Conservation (phyloP, 805 yeast genomes). For the Sporopachydermia lactativora region DNA sequence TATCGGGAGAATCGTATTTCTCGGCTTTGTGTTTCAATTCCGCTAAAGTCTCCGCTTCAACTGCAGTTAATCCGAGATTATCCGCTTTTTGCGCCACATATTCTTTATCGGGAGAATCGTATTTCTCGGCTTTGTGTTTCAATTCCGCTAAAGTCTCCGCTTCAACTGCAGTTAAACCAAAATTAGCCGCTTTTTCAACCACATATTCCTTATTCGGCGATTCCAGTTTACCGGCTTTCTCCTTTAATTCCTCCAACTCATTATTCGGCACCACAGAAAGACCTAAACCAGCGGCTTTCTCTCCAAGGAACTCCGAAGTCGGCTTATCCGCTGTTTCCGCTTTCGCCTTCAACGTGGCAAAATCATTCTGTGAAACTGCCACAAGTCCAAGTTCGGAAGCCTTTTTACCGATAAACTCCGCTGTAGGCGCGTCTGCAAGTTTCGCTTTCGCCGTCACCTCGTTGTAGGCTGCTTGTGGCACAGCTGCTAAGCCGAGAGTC, state of each 20-base stretch:
- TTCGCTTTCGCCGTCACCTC: constrained; percentile 8
- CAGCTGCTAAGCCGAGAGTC: not conserved
- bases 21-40: constrained; percentile 11
- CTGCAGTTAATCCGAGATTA: constrained; percentile 20
- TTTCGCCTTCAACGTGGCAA: constrained; percentile 16
- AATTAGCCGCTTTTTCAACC: constrained; percentile 15
- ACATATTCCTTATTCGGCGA: constrained; percentile 22
- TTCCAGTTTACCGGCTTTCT: constrained; percentile 17
- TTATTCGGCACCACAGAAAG: constrained; percentile 18
- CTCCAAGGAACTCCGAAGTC: constrained; percentile 17
- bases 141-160: constrained; percentile 11
- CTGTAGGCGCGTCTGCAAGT: constrained; percentile 13
- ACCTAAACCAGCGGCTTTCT: constrained; percentile 17
- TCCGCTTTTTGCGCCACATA: constrained; percentile 15
- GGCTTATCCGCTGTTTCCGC: constrained; percentile 9
- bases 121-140: constrained; percentile 20
- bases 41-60: constrained; percentile 17
- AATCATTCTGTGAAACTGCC: constrained; percentile 21
- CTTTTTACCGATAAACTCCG: constrained; percentile 4
- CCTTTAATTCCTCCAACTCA: constrained; percentile 20
- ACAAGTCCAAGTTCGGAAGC: constrained; percentile 17
- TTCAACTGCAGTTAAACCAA: constrained; percentile 17
- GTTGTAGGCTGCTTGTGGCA: constrained; percentile 4
- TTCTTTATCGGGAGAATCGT: constrained; percentile 13
- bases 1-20: constrained; percentile 21